Evolutionary conservation across 1,284 basidiomycete species (phyloP).

Genomic region (Irpex rosettiformis): DNA sequence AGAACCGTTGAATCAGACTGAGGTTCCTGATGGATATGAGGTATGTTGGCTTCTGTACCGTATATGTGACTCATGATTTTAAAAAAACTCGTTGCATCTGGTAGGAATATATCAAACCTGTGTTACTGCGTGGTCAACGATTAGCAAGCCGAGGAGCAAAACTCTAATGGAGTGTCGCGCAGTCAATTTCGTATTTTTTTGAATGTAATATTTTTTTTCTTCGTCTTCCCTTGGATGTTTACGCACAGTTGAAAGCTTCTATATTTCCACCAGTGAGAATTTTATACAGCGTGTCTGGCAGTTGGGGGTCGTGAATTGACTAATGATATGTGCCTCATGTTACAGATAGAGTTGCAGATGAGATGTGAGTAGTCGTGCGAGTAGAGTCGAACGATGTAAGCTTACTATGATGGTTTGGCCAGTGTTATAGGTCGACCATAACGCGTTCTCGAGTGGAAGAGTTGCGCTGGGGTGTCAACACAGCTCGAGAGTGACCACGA

Average conservation of each 20-base stretch:
- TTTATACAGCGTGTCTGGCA: neutral
- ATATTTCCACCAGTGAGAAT: neutral
- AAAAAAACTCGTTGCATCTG: neutral
- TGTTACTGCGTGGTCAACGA: constrained; percentile 42
- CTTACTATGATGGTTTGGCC: neutral
- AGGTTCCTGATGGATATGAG: constrained; percentile 51
- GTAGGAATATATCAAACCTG: constrained; percentile 45
- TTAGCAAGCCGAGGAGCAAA: constrained; percentile 27
- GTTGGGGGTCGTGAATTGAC: neutral
- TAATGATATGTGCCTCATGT: neutral
- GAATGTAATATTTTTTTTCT: neutral
- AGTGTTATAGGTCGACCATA: neutral
- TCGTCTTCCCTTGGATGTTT: neutral
- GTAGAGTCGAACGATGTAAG: neutral
- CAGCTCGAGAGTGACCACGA: too few relatives aligned
- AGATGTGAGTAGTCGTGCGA: neutral
- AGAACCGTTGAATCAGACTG: constrained; percentile 61
- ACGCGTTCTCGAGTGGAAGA: too few relatives aligned
- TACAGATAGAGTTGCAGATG: neutral
- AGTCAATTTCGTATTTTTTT: neutral
- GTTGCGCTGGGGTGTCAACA: too few relatives aligned
- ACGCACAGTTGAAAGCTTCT: neutral
- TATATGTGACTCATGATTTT: neutral
- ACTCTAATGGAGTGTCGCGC: constrained; percentile 15
- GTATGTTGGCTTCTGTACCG: constrained; percentile 28